Percentiles rank a stretch among this genome's conserved stretches.
phyloP scores from a whole-genome alignment of 2,329 filamentous ascomycete species.

The Trichoderma harzianum region DNA sequence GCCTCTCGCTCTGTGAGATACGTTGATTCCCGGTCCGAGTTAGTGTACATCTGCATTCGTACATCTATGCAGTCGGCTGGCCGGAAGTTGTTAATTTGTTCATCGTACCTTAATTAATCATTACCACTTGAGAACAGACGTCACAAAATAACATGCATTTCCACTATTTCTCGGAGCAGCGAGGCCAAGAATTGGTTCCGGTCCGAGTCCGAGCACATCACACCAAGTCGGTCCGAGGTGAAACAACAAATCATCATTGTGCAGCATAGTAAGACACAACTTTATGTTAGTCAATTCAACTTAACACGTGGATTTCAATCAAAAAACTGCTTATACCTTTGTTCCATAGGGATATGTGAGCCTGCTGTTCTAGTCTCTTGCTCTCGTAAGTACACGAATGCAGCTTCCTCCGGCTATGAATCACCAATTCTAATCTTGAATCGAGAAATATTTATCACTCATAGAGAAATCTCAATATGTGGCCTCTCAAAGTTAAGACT shows the following conservation, averaged over 20 bases:
- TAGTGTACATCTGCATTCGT: too few species aligned
- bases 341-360: not conserved
- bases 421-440: not conserved
- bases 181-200: not conserved
- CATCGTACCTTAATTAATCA: too few species aligned
- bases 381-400: too few species aligned
- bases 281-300: not conserved
- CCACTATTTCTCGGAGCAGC: not conserved
- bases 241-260: not conserved
- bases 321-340: not conserved
- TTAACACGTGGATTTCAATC: not conserved
- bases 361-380: not conserved
- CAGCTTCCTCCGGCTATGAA: not conserved
- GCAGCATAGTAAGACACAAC: fast-evolving
- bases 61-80: too few species aligned
- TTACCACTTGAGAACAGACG: too few species aligned
- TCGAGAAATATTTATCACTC: not conserved
- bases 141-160: too few species aligned
- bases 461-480: not conserved
- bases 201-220: not conserved
- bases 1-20: too few species aligned
- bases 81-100: too few species aligned
- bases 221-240: not conserved
- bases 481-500: not conserved
- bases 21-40: too few species aligned